Base-by-base conservation (phyloP, 176 grass and related monocot species). In the Musa itinerans region DNA sequence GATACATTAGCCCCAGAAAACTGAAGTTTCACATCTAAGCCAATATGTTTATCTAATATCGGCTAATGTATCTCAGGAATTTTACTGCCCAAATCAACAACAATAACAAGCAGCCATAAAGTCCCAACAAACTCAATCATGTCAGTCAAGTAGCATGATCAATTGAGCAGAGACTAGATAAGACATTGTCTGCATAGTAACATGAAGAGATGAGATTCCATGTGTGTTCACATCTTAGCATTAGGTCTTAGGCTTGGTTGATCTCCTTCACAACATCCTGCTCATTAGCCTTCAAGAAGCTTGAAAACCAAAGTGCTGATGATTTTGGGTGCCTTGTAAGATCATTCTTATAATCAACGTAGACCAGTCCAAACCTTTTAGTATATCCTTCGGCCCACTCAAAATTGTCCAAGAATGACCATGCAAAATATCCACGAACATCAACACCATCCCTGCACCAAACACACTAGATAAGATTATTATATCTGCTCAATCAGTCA, bases 331-430 rank as follows among this genome's bases (percentile, higher is more conserved):
- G 81, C 54, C 82, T 82, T 48, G 86, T 58, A 22, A 93, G 84
- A 76, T 50, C 86, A 68, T 98, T 93, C 87, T 77, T 94, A 79
- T 84, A 96, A 79, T 96, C 92, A 6, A 96, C 79, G 49, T 92
- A 92, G 51, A 91, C 82, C 78, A 92, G 71, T 34, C 90, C 88
- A 53, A 92, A 96, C 62, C 89, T 86, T 73, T 88, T 88, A 10
- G 89, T 96, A 71, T 88, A 92, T 80, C 85, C 89, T 83, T 88
- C 81, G 48, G 92, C 89, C 83, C 89, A 92, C 79, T 96, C 93
- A 25, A 92, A 90, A 67, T 90, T 90, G 72, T 88, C 83, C 59
- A 80, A 25, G 69, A 92, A 90, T 11, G 87, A 81, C 87, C 85
- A 96, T 63, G 89, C 87, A 27, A 90, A 92, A 79, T 96, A 87